Conservation (phyloP, 257 asterid species). For the Cynanchum wilfordii region DNA sequence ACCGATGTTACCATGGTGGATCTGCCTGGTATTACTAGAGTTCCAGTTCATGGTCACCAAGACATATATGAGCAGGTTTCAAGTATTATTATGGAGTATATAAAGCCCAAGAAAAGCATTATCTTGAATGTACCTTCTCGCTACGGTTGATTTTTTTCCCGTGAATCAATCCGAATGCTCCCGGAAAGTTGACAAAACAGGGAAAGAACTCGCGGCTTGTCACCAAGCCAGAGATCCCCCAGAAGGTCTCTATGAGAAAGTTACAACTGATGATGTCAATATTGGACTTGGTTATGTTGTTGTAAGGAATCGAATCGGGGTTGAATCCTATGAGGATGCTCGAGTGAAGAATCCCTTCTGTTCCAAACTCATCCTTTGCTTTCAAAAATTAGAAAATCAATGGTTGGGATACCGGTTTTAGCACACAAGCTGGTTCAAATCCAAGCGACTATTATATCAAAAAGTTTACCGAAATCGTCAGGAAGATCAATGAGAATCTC, state of each 20-base stretch:
- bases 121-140: constrained; percentile 15
- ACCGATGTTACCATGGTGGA: constrained; percentile 19
- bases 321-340: constrained; percentile 13
- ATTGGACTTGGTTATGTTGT: constrained; percentile 17
- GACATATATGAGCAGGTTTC: constrained; percentile 21
- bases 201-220: too few species aligned
- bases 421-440: constrained; percentile 18
- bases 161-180: too few species aligned
- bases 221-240: too few species aligned
- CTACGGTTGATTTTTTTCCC: constrained; percentile 10
- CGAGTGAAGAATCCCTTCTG: constrained; percentile 1
- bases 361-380: constrained; percentile 1
- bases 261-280: too few species aligned
- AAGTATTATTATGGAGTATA: constrained; percentile 13
- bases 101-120: constrained; percentile 20
- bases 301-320: constrained; percentile 18
- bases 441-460: constrained; percentile 12
- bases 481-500: constrained; percentile 4
- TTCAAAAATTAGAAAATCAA: background rate
- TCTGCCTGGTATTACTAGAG: constrained; percentile 22
- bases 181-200: too few species aligned
- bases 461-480: background rate
- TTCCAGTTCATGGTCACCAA: constrained; percentile 18
- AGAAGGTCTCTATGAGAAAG: too few species aligned
- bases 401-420: constrained; percentile 15